Conservation (phyloP, 2,329 filamentous ascomycete species). For the Eutypa lata region DNA sequence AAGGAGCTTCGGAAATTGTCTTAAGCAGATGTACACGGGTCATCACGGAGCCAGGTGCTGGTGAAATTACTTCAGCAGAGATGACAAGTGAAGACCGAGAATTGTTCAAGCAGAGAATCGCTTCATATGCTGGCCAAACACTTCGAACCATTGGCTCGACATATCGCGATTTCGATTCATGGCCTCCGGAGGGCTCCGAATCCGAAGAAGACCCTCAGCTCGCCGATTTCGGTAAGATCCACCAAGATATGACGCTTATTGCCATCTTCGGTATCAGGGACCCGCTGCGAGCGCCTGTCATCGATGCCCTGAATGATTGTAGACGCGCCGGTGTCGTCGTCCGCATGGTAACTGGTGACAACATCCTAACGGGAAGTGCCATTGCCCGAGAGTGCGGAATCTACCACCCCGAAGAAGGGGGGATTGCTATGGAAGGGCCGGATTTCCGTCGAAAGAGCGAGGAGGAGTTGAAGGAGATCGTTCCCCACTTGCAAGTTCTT, state of each 20-base stretch:
- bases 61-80: constrained; percentile 39
- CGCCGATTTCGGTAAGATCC: constrained; percentile 56
- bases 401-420: constrained; percentile 33
- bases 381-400: constrained; percentile 59
- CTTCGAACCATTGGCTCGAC: constrained; percentile 73
- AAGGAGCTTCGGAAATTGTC: constrained; percentile 56
- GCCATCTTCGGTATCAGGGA: constrained; percentile 72
- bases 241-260: constrained; percentile 70
- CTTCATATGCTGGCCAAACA: constrained; percentile 63
- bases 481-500: constrained; percentile 58
- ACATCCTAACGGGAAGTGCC: constrained; percentile 53
- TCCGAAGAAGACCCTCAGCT: constrained; percentile 54
- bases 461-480: constrained; percentile 56
- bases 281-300: constrained; percentile 60
- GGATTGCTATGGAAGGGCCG: constrained; percentile 56
- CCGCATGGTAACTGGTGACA: constrained; percentile 61
- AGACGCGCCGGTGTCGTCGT: constrained; percentile 54
- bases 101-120: constrained; percentile 52
- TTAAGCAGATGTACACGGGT: constrained; percentile 34
- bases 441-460: constrained; percentile 59
- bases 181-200: constrained; percentile 65
- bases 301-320: constrained; percentile 48
- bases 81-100: constrained; percentile 57
- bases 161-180: constrained; percentile 69
- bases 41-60: constrained; percentile 26